Evolutionary conservation across 176 grass and related monocot species (phyloP).

Genomic region (Carex pumila): DNA sequence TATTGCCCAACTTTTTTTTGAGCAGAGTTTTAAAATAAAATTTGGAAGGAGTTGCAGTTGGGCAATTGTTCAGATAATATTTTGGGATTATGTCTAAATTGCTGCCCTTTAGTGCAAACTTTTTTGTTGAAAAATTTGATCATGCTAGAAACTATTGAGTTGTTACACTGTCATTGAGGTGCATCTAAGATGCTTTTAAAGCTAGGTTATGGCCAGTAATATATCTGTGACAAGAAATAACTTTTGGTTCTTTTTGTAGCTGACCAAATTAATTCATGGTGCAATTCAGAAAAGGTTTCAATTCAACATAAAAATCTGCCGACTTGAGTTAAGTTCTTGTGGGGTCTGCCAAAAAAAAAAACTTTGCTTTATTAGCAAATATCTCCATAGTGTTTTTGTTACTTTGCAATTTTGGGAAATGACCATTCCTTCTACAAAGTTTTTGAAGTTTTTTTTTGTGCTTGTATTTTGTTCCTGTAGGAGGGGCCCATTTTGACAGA

Average conservation of each 20-base stretch:
- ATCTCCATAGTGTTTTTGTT: not conserved
- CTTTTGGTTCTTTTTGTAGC: not conserved
- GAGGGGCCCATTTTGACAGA: slow-evolving; percentile 95
- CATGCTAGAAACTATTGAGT: not conserved
- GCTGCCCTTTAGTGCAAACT: not conserved
- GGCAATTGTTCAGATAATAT: not conserved
- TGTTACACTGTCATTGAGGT: not conserved
- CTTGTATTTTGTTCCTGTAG: slow-evolving; percentile 27
- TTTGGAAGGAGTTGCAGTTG: not conserved
- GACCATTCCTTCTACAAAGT: not conserved
- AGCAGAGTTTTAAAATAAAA: not conserved
- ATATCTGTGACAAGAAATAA: not conserved
- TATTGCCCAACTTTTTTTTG: not conserved
- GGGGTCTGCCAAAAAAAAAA: not conserved
- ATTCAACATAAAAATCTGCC: not conserved
- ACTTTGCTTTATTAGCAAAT: not conserved
- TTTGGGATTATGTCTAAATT: not conserved
- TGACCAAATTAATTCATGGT: not conserved
- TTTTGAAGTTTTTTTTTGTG: not conserved
- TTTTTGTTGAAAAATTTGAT: not conserved
- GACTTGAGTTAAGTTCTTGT: not conserved
- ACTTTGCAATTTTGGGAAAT: not conserved
- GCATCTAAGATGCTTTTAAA: not conserved
- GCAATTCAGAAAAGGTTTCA: not conserved
- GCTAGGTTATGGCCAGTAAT: not conserved